phyloP scores from a whole-genome alignment of 2,329 filamentous ascomycete species.

The Dothideomycetes sp. region DNA sequence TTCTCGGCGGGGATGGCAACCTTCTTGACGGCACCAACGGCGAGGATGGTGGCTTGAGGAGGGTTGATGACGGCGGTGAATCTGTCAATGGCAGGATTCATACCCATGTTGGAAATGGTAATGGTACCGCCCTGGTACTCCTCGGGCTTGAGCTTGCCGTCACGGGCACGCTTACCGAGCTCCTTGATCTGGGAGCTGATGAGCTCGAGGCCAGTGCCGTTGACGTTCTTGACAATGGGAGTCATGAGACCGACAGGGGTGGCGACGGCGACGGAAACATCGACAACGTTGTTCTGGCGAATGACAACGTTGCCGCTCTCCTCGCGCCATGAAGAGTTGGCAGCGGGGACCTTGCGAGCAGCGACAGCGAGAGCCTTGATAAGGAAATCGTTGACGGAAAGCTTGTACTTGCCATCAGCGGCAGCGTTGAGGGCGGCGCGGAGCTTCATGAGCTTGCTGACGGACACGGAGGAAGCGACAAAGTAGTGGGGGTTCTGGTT shows the following conservation, averaged over 20 bases:
- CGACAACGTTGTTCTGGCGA: slow-evolving; percentile 84
- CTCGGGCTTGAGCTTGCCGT: slow-evolving; percentile 98
- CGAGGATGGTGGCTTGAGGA: slow-evolving; percentile 88
- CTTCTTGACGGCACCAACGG: slow-evolving; percentile 91
- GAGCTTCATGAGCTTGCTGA: slow-evolving; percentile 91
- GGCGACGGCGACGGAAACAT: slow-evolving; percentile 90
- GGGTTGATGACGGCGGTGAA: slow-evolving; percentile 99
- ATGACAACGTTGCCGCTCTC: slow-evolving; percentile 68
- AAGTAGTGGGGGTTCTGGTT: slow-evolving; percentile 98
- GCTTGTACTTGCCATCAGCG: slow-evolving; percentile 89
- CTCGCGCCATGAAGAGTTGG: slow-evolving; percentile 87
- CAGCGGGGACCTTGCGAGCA: slow-evolving; percentile 84
- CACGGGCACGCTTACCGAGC: slow-evolving; percentile 87
- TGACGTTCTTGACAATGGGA: slow-evolving; percentile 85
- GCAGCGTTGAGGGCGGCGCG: slow-evolving; percentile 84
- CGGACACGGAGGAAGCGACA: slow-evolving; percentile 81
- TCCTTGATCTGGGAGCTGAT: slow-evolving; percentile 91
- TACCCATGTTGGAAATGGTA: slow-evolving; percentile 99
- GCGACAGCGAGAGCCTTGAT: slow-evolving; percentile 91
- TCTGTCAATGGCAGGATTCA: slow-evolving; percentile 92
- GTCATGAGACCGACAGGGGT: slow-evolving; percentile 94
- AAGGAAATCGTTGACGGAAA: slow-evolving; percentile 99
- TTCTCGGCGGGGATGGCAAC: slow-evolving; percentile 78
- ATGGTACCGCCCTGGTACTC: slow-evolving; percentile 99
- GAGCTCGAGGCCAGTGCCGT: slow-evolving; percentile 72